Conservation (phyloP, 164 flowering plant species). For the Liriodendron chinense region DNA sequence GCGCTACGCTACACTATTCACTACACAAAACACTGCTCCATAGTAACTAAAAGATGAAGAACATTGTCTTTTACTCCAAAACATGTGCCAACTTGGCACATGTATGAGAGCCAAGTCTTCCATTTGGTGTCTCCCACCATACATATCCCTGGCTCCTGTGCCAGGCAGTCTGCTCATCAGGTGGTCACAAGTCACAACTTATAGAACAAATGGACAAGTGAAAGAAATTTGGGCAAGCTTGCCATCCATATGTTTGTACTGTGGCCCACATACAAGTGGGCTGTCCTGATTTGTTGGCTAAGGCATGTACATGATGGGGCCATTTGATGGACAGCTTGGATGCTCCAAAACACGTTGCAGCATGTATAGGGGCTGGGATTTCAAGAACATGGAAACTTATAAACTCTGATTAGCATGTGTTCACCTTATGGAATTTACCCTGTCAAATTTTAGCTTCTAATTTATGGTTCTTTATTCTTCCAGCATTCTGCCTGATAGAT, state of each 20-base stretch:
- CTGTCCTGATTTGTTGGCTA: not conserved
- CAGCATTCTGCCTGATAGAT: constrained; percentile 2
- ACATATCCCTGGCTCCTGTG: too few relatives aligned
- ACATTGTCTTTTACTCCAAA: too few relatives aligned
- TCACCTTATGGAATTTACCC: not conserved
- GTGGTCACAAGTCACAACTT: too few relatives aligned
- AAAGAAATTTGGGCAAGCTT: not conserved
- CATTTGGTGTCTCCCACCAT: too few relatives aligned
- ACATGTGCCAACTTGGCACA: too few relatives aligned
- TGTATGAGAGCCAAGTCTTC: too few relatives aligned
- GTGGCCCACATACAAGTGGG: not conserved
- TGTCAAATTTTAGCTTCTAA: not conserved
- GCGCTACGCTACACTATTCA: too few relatives aligned
- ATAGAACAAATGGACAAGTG: too few relatives aligned
- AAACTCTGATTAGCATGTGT: not conserved
- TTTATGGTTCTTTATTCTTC: not conserved
- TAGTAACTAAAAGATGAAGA: too few relatives aligned
- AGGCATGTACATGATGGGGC: not conserved
- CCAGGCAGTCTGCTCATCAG: too few relatives aligned
- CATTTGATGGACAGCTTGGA: not conserved
- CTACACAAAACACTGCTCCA: too few relatives aligned
- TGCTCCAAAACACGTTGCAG: not conserved
- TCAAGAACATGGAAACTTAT: not conserved
- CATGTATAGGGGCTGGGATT: not conserved
- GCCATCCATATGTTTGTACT: not conserved